Base-by-base conservation (phyloP, 1,284 basidiomycete genomes). In the Pyrrhoderma noxium region DNA sequence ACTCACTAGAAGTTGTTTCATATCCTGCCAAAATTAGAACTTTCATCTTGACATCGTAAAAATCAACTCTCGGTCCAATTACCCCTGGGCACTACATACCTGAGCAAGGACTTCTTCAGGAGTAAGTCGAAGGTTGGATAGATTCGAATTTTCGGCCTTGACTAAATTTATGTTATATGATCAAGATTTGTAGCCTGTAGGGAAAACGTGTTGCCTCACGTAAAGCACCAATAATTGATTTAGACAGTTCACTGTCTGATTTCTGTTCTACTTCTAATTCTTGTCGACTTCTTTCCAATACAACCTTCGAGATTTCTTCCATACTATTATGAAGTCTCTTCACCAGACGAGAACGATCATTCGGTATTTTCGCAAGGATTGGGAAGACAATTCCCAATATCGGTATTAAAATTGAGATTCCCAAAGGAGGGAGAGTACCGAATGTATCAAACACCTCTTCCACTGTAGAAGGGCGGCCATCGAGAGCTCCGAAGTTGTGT, bases 71-170 rank as follows among this genome's bases (percentile, higher is more conserved):
- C n/a, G n/a, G n/a, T n/a, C n/a, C n/a, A n/a, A n/a, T n/a, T n/a
- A n/a, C n/a, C n/a, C n/a, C n/a, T n/a, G n/a, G n/a, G n/a, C n/a
- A 31, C 11, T 5, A 31, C 27, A 31, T 31, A 65, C 68, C 67
- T 82, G 79, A 0, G 82, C 79, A 39, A 82, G 57, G 16, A 89
- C 77, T 61, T 91, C 89, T 18, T 80, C 78, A 46, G 79, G 71
- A 2, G 77, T 73, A 71, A 89, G 71, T 39, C 67, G 68, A 45
- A 77, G 61, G 18, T 65, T 66, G 0, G 68, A 63, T 31, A 11
- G 11, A 22, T 65, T 66, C 1, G 64, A 58, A 47, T 59, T 64
- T 60, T 80, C 76, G 0, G 77, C 76, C 57, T 76, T 79, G 40
- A 81, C 78, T 80, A 52, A 18, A 22, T 53, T 35, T 11, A 25